phyloP scores from a whole-genome alignment of 2,329 filamentous ascomycete genomes.

The Colletotrichum sp. region DNA sequence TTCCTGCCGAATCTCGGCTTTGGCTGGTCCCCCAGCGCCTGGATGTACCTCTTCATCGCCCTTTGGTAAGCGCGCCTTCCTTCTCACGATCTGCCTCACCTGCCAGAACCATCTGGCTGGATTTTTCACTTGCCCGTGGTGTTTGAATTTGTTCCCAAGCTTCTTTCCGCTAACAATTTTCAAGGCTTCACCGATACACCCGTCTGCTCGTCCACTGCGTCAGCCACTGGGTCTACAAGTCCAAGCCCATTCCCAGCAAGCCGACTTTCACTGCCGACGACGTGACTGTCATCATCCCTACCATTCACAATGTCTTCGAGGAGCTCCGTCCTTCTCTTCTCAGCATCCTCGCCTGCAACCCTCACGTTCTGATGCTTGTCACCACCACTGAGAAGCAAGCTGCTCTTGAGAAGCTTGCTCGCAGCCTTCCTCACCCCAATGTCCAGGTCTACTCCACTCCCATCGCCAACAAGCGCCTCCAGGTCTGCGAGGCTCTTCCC shows the following conservation, averaged over 20 bases:
- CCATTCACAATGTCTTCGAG: constrained; percentile 85
- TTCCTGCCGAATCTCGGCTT: constrained; percentile 16
- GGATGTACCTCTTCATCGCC: constrained; percentile 22
- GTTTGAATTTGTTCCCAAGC: neutral
- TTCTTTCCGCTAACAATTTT: neutral
- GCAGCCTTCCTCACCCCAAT: constrained; percentile 62
- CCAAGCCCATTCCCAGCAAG: constrained; percentile 80
- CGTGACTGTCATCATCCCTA: constrained; percentile 93
- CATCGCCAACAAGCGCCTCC: constrained; percentile 93
- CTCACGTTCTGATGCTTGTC: constrained; percentile 79
- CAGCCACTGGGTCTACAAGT: constrained; percentile 87
- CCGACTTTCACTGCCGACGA: constrained; percentile 81
- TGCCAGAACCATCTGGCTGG: neutral
- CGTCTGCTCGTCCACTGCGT: constrained; percentile 84
- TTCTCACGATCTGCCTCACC: neutral
- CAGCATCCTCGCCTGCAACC: constrained; percentile 74
- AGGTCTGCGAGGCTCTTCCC: constrained; percentile 90
- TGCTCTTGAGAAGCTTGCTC: constrained; percentile 70
- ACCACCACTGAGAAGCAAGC: constrained; percentile 82
- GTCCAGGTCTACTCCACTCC: constrained; percentile 77
- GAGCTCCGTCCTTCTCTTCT: constrained; percentile 82
- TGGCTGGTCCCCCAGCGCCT: constrained; percentile 18
- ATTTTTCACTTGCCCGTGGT: neutral
- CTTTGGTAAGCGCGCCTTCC: constrained; percentile 49
- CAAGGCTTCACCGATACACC: constrained; percentile 84